A percentile compares a stretch with the other conserved stretches of the same genome.
Evolutionary conservation across 495 filamentous ascomycete species (phyloP).

Genomic region (Trichoderma parareesei): DNA sequence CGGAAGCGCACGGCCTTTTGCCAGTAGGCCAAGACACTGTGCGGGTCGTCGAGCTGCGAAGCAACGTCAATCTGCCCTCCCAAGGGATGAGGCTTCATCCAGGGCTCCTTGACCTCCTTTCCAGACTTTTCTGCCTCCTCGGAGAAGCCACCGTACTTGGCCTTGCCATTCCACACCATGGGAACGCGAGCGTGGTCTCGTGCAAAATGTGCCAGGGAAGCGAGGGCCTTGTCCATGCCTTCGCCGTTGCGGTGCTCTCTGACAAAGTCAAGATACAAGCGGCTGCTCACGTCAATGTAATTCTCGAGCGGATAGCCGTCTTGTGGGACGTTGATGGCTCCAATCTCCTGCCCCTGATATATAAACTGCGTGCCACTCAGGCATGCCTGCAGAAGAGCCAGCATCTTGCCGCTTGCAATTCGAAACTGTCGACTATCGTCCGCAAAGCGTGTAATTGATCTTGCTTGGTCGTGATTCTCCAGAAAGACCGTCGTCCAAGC

Average conservation of each 20-base stretch:
- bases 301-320: conserved; percentile 52
- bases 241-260: conserved; percentile 49
- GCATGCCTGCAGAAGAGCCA: conserved; percentile 48
- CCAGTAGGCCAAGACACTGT: conserved; percentile 41
- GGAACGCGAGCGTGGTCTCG: conserved; percentile 56
- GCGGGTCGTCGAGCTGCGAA: conserved; percentile 26
- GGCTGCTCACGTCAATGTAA: conserved; percentile 8
- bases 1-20: conserved; percentile 33
- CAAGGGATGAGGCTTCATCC: conserved; percentile 46
- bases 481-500: conserved; percentile 63
- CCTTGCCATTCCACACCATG: conserved; percentile 50
- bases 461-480: conserved; percentile 60
- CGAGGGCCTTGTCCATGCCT: conserved; percentile 29
- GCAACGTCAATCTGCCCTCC: conserved; percentile 37
- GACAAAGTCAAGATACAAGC: conserved; percentile 55
- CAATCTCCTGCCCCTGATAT: conserved; percentile 67
- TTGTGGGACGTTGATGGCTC: conserved; percentile 56
- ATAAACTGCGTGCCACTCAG: conserved; percentile 41
- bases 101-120: conserved; percentile 24
- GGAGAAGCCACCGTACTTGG: conserved; percentile 45
- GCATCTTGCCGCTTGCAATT: conserved; percentile 48
- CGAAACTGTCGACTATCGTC: conserved; percentile 40
- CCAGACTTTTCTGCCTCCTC: conserved; percentile 25
- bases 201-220: conserved; percentile 38
- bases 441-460: conserved; percentile 49